These are phyloP conservation scores for Rhizopogon vesiculosus DNA, from an alignment of 768 basidiomycete species.

Conservation along the genomic window DNA sequence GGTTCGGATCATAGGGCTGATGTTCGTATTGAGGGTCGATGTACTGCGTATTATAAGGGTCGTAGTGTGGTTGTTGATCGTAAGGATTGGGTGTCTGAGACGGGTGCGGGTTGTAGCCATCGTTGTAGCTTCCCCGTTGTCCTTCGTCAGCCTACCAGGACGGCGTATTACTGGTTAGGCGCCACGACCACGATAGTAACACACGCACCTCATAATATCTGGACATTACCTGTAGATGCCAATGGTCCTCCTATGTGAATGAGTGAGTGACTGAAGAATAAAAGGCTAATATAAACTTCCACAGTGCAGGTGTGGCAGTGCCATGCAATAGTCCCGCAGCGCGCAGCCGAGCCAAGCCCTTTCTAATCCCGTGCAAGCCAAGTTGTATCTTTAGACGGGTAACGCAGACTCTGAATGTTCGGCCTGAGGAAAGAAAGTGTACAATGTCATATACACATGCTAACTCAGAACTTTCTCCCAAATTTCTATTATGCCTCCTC, in stretches of 20 bases:
- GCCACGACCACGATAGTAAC: neutral
- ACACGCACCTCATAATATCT: conserved; percentile 35
- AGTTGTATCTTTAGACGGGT: no score
- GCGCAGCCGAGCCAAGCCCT: no score
- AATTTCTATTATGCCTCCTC: conserved; percentile 60
- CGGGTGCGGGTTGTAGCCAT: conserved; percentile 55
- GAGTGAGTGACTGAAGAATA: neutral
- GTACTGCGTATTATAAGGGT: conserved; percentile 21
- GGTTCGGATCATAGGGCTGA: conserved; percentile 25
- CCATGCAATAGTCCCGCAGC: neutral
- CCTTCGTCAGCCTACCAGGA: conserved; percentile 54
- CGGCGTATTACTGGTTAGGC: conserved; percentile 1
- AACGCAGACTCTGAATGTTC: no score
- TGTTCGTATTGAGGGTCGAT: conserved; percentile 30
- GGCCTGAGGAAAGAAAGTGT: no score
- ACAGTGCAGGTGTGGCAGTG: no score
- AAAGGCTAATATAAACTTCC: neutral
- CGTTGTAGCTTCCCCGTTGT: conserved; percentile 60
- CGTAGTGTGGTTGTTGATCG: conserved; percentile 33
- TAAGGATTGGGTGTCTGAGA: conserved; percentile 34
- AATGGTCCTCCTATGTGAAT: neutral
- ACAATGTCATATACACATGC: neutral
- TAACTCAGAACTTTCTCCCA: conserved; percentile 32
- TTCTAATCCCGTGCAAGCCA: no score
- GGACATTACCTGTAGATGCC: conserved; percentile 26